Evolutionary conservation across 306 rosid species (phyloP).

Genomic region (Argentina anserina): DNA sequence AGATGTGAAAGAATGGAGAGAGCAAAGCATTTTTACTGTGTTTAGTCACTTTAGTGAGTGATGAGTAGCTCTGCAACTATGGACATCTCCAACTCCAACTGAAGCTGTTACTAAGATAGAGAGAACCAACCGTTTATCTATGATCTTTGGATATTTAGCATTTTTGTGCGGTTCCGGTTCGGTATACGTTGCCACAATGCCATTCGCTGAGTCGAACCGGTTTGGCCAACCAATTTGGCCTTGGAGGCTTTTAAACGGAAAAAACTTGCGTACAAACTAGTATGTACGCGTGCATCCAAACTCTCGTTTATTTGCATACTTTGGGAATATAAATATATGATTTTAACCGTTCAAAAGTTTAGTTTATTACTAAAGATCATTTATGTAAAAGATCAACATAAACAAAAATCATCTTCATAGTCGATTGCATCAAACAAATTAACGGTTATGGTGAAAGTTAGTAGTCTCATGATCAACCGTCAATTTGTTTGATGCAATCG

Average conservation of each 20-base stretch:
- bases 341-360: too few relatives aligned
- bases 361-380: too few relatives aligned
- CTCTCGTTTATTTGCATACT: too few relatives aligned
- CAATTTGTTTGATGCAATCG: too few relatives aligned
- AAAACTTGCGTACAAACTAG: too few relatives aligned
- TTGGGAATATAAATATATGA: too few relatives aligned
- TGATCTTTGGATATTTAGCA: neutral
- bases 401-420: too few relatives aligned
- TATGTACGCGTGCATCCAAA: too few relatives aligned
- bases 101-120: neutral
- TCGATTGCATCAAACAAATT: too few relatives aligned
- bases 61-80: neutral
- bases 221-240: neutral
- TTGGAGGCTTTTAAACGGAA: neutral
- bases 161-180: neutral
- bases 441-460: too few relatives aligned
- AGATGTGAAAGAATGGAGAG: constrained; percentile 30
- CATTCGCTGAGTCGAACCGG: neutral
- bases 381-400: too few relatives aligned
- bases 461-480: too few relatives aligned
- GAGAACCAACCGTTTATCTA: neutral
- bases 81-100: neutral
- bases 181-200: neutral
- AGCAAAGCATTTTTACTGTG: constrained; percentile 34
- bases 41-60: neutral